Evolutionary conservation across 2,329 filamentous ascomycete genomes (phyloP), one percentile per base, ranked within the genome.

Genomic region (Beauveria brongniartii): DNA sequence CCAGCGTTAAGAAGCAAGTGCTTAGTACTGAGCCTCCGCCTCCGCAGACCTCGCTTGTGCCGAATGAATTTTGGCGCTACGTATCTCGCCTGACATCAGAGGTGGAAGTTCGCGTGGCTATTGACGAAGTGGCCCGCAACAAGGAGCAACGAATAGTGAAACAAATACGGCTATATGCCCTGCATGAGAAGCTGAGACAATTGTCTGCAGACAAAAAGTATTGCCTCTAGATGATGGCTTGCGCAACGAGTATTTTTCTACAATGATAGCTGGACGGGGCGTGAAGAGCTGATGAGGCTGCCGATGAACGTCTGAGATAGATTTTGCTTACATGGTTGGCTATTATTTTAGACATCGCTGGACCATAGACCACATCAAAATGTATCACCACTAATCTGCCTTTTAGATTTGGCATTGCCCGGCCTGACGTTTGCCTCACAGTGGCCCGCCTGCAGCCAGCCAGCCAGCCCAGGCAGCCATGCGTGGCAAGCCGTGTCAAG

Each of bases 51-150:
- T 20, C 10, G 16, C 41, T 44, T 18, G 46, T 57, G 9, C 40
- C 53, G 5, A 22, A 53, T 22, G 54, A 61, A 20, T 61, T 61
- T 18, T 61, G 52, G 54, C 26, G 12, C n/a, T 53, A 53, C 41
- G 41, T 61, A 3, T 37, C 47, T n/a, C 82, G 86, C 68, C 77
- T 90, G 56, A 77, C 76, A 59, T 84, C 83, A 3, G 82, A 89
- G 63, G 81, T 79, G 3, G 81, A 90, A 67, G 77, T 91, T 18
- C 78, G 81, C 59, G 74, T 81, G 22, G 88, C 91, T 78, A 74
- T 91, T 18, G 79, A 84, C 60, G 80, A 82, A 0, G 71, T 91
- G 30, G 44, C 28, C 26, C 60, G 24, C 84, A 84, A 24, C 70
- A 64, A 63, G 68, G 69, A 28, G 47, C 61, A 51, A 50, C 62